Evolutionary conservation across 352 stramenopile genomes (phyloP).

Genomic region (Phytophthora megakarya): DNA sequence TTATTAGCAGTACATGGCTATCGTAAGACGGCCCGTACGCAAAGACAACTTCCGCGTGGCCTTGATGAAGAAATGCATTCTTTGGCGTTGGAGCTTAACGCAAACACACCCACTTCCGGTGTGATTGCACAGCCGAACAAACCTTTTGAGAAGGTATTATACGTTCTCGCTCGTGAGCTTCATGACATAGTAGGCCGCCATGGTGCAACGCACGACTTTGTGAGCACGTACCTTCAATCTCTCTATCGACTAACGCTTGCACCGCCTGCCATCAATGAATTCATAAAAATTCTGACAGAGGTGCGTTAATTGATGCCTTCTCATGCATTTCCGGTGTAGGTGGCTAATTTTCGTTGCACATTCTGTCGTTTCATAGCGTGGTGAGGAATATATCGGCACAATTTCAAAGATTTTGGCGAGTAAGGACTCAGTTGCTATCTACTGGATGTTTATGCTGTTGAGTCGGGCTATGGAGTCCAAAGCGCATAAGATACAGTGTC

Average conservation of each 20-base stretch:
- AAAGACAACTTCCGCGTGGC: conserved; percentile 65
- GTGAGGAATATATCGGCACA: conserved; percentile 71
- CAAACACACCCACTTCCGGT: conserved; percentile 74
- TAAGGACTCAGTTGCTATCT: conserved; percentile 57
- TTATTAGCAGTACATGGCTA: conserved; percentile 60
- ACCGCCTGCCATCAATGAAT: conserved; percentile 71
- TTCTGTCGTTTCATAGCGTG: conserved; percentile 45
- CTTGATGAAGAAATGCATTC: conserved; percentile 80
- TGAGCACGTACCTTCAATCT: conserved; percentile 76
- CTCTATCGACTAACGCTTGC: conserved; percentile 73
- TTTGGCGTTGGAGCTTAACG: conserved; percentile 77
- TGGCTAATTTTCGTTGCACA: not conserved
- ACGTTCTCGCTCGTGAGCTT: conserved; percentile 69
- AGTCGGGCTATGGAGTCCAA: conserved; percentile 70
- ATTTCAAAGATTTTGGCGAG: conserved; percentile 69
- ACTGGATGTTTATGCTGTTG: conserved; percentile 82
- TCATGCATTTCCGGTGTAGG: not conserved
- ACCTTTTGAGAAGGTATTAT: conserved; percentile 75
- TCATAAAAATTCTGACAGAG: conserved; percentile 77
- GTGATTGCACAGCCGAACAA: conserved; percentile 79
- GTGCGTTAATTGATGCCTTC: conserved; percentile 35
- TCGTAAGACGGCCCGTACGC: conserved; percentile 64
- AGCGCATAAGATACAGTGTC: conserved; percentile 54
- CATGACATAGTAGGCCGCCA: conserved; percentile 68
- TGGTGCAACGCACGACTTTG: conserved; percentile 64